Conservation (phyloP, 2,329 filamentous ascomycete species). For the Colletotrichum cuscutae region DNA sequence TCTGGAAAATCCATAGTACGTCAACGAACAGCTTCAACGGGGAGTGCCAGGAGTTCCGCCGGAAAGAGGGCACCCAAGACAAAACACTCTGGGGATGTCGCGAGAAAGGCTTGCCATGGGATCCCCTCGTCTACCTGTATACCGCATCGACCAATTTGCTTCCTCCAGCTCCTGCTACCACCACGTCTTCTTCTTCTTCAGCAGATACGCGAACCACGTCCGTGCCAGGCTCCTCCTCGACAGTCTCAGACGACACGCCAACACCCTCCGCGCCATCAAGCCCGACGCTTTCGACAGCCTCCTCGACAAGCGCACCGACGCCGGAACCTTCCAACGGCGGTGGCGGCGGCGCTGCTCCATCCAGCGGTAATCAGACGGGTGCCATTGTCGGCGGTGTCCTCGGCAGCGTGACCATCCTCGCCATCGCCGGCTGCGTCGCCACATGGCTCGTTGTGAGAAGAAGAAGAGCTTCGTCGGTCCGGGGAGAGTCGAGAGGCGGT, state of each 20-base stretch:
- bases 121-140: slow-evolving; percentile 2
- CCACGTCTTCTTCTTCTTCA: not conserved
- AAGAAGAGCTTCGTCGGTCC: not conserved
- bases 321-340: not conserved
- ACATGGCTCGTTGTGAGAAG: slow-evolving; percentile 9
- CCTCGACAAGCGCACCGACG: not conserved
- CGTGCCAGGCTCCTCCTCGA: not conserved
- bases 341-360: not conserved
- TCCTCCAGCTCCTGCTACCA: no score
- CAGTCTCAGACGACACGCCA: no score
- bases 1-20: not conserved
- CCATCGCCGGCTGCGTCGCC: slow-evolving; percentile 1
- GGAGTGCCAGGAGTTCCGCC: slow-evolving; percentile 19
- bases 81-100: slow-evolving; percentile 25
- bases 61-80: slow-evolving; percentile 6
- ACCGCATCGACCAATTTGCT: not conserved
- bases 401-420: slow-evolving; percentile 7
- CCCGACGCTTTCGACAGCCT: not conserved
- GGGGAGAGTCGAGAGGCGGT: not conserved
- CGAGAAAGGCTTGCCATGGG: not conserved
- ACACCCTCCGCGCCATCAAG: not conserved
- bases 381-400: slow-evolving; percentile 23
- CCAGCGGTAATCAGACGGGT: not conserved
- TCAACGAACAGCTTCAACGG: not conserved
- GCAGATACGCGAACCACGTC: not conserved